These are phyloP conservation scores for Ustilago bromivora DNA, from an alignment of 1,284 basidiomycete species.

Conservation along the genomic window DNA sequence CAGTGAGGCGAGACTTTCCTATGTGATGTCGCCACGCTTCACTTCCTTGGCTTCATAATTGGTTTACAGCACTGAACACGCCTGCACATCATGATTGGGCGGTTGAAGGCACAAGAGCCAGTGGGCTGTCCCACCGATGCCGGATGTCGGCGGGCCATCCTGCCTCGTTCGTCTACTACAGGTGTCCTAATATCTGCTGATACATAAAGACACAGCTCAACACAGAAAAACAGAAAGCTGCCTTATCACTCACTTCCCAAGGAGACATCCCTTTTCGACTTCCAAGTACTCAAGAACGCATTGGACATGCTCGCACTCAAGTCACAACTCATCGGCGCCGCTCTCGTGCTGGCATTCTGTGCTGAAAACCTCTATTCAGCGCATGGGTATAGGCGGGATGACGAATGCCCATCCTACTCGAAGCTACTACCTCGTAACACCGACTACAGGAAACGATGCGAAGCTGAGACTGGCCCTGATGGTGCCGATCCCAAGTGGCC, in stretches of 20 bases:
- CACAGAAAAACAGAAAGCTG: no score
- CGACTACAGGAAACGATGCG: slow-evolving; percentile 20
- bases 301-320: not conserved
- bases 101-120: not conserved
- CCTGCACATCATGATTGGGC: not conserved
- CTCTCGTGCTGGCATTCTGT: not conserved
- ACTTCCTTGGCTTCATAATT: not conserved
- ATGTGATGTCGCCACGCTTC: not conserved
- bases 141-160: not conserved
- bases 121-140: not conserved
- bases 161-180: not conserved
- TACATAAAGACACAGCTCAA: not conserved
- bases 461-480: not conserved
- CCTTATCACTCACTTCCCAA: no score
- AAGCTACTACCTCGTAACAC: slow-evolving; percentile 14
- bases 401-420: not conserved
- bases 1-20: not conserved
- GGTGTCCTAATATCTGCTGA: not conserved
- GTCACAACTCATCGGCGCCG: not conserved
- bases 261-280: not conserved
- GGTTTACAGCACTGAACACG: not conserved
- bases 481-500: slow-evolving; percentile 20
- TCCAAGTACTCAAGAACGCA: not conserved
- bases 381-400: not conserved
- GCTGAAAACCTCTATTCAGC: not conserved